Conservation (phyloP, 1,139 yeast species). For the Kodamaea sp. region DNA sequence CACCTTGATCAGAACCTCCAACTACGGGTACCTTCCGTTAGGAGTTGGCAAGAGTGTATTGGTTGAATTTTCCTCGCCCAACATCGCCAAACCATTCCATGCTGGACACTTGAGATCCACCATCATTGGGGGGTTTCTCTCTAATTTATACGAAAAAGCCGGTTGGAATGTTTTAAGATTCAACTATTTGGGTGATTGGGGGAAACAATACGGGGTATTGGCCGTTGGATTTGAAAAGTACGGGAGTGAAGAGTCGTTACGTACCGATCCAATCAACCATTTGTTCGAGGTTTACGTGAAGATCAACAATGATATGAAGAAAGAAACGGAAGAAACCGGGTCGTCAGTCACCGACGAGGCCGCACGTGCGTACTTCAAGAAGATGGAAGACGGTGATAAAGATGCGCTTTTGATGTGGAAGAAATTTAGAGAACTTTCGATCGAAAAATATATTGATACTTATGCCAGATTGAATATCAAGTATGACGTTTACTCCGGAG, state of each 20-base stretch:
- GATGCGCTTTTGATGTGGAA: slow-evolving; percentile 77
- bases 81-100: slow-evolving; percentile 98
- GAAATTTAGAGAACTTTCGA: slow-evolving; percentile 85
- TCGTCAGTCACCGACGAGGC: slow-evolving; percentile 67
- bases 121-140: slow-evolving; percentile 94
- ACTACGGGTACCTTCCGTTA: slow-evolving; percentile 72
- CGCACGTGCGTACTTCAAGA: slow-evolving; percentile 85
- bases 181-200: slow-evolving; percentile 99
- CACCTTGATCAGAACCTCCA: slow-evolving; percentile 53
- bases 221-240: slow-evolving; percentile 89
- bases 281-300: slow-evolving; percentile 91
- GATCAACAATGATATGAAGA: slow-evolving; percentile 73
- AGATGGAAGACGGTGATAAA: slow-evolving; percentile 92
- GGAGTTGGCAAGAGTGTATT: slow-evolving; percentile 72
- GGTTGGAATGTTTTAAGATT: slow-evolving; percentile 90
- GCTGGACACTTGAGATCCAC: slow-evolving; percentile 99
- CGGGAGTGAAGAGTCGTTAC: slow-evolving; percentile 73
- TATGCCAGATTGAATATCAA: slow-evolving; percentile 88
- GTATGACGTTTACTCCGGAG: slow-evolving; percentile 91
- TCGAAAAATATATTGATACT: slow-evolving; percentile 79
- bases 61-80: slow-evolving; percentile 94
- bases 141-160: slow-evolving; percentile 82
- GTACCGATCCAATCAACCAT: slow-evolving; percentile 85
- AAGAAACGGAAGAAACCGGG: slow-evolving; percentile 48
- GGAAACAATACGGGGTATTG: slow-evolving; percentile 93